Base-by-base conservation (phyloP, 495 filamentous ascomycete genomes). In the Aspergillus indologenus region DNA sequence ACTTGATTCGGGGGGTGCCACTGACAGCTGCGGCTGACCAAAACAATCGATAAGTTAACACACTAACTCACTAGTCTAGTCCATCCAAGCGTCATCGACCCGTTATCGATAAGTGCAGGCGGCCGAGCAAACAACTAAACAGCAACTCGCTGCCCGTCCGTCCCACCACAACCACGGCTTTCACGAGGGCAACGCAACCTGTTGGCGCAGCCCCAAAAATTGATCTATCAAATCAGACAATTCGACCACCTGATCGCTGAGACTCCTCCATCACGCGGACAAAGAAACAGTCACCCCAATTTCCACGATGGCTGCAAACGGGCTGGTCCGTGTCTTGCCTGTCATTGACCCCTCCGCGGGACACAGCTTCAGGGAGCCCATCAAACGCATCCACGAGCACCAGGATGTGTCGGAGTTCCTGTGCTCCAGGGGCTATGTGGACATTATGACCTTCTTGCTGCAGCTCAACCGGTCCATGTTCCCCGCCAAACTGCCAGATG, bases 401-500 rank as follows among this genome's bases (percentile, higher is more conserved):
- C 73, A 85, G 40, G 91, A 96, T 80, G 88, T 98, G 20, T 63
- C 80, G 6, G 77, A 75, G 51, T 99, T 97, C 65, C 80, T 91
- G 31, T 79, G 79, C 24, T 90, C 91, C 26, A 83, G 79, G 68
- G 94, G 90, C 17, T 96, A 98, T 73, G 78, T 79, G 46, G 89
- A 96, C 70, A 90, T 98, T 34, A 86, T 89, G 75, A 81, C 82
- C 47, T 99, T 96, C 67, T 71, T 98, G 7, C 71, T 95, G 47
- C 94, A 98, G 72, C 82, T 99, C 24, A 98, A 96, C 69, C 83
- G 86, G 44, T 83, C 91, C 18, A 86, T 98, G 78, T 91, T 92
- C 66, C 92, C 94, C 3, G 76, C 83, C n/a, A 74, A 70, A 58
- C 56, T 64, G 0, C 44, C 64, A 7, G 70, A 76, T 49, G 64